Evolutionary conservation across 257 asterid species (phyloP), one percentile per base, ranked within the genome.

Genomic region (Perilla frutescens): DNA sequence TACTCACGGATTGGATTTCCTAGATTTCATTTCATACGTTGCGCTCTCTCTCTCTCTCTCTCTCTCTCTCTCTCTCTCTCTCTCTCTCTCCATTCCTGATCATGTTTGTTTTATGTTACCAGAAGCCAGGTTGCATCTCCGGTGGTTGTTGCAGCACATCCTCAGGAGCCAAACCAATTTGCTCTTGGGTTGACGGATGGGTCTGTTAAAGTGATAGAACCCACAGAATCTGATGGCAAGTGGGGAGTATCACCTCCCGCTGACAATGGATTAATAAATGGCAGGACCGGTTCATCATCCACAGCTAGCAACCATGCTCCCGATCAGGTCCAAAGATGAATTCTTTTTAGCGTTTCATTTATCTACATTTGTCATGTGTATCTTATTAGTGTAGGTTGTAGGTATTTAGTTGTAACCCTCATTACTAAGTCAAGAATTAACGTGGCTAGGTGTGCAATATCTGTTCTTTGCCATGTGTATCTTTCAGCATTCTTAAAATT

Each of bases 151-250:
- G 98, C 96, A 14, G 94, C 96, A 11, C 96, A 93, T 73, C 98
- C 98, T 3, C 96, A 88, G 64, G 97, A 89, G 48, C 80, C 95
- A 3, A 86, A 88, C 75, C 98, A 93, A 76, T 89, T 93, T 61
- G 97, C 97, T 0, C 85, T 93, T 20, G 98, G 98, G 50, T 83
- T 93, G 84, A 75, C 90, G 1, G 97, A 93, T 56, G 97, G 98
- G 61, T 84, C 96, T 0, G 96, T 93, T n/a, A 93, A 91, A 80
- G 98, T 93, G 74, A 79, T 93, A 64, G 98, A 93, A 81, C 98
- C 98, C 10, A 62, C 84, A n/a, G 98, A 93, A 76, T 84, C 91
- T 0, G 97, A 91, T 41, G 78, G 90, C 37, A 91, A 79, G 84
- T 91, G 98, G 97, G 96, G 98, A 58, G 76, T 67, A 56, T 79